phyloP scores from a whole-genome alignment of 345 rosid genomes.

The Gossypium australe region DNA sequence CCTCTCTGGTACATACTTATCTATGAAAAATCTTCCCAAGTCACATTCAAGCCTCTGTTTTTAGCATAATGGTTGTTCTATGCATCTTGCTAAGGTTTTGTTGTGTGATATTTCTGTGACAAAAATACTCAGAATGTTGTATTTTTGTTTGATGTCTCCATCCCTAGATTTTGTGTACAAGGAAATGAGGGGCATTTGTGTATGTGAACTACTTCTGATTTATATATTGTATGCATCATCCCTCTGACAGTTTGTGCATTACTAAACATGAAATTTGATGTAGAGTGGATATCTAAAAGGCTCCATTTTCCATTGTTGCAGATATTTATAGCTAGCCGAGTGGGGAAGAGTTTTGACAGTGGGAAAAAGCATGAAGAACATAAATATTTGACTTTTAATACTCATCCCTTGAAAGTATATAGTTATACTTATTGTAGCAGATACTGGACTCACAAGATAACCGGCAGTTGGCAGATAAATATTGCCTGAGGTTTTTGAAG shows the following conservation, averaged over 20 bases:
- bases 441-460: slow-evolving; percentile 11
- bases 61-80: not conserved
- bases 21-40: not conserved
- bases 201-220: not conserved
- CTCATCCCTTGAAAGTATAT: slow-evolving; percentile 19
- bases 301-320: slow-evolving; percentile 12
- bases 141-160: not conserved
- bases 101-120: not conserved
- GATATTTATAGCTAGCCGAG: slow-evolving; percentile 29
- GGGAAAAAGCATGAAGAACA: slow-evolving; percentile 14
- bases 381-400: slow-evolving; percentile 14
- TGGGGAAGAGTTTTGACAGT: slow-evolving; percentile 15
- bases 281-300: not conserved
- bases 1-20: not conserved
- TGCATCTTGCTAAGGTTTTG: not conserved
- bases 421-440: slow-evolving; percentile 13
- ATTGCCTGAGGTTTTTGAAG: not conserved
- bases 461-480: slow-evolving; percentile 16
- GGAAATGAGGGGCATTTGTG: not conserved
- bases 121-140: not conserved
- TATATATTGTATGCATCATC: not conserved
- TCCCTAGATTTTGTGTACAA: not conserved
- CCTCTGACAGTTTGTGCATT: not conserved
- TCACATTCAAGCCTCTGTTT: not conserved
- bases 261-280: not conserved